A percentile compares a stretch with the other conserved stretches of the same genome.
These are phyloP conservation scores for Agarophyton chilense DNA, from an alignment of 23 red algal species.

Conservation along the genomic window DNA sequence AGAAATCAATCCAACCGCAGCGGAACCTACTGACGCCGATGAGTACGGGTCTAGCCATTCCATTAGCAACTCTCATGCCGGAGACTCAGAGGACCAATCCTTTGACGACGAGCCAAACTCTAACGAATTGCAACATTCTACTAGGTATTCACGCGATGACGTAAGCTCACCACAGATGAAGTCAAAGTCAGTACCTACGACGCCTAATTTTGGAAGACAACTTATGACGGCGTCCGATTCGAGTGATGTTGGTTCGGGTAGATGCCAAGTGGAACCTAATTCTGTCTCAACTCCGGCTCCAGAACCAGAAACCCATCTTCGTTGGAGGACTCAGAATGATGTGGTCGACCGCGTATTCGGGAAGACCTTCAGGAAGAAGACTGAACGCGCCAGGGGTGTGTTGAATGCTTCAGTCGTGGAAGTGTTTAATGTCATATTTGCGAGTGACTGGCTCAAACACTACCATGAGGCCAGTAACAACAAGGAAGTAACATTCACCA, in stretches of 20 bases:
- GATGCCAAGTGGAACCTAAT: background rate
- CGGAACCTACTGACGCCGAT: slow-evolving; percentile 24
- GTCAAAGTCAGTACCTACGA: slow-evolving; percentile 10
- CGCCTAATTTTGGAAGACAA: slow-evolving; percentile 8
- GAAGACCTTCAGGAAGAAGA: slow-evolving; percentile 23
- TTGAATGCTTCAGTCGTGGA: slow-evolving; percentile 26
- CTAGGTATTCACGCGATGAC: slow-evolving; percentile 8
- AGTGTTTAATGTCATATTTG: slow-evolving; percentile 68
- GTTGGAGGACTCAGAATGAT: slow-evolving; percentile 56
- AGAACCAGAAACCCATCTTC: background rate
- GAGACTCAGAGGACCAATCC: slow-evolving; percentile 49
- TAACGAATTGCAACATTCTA: background rate
- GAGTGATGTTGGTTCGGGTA: slow-evolving; percentile 31
- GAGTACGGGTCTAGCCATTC: slow-evolving; percentile 35
- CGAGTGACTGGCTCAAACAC: slow-evolving; percentile 57
- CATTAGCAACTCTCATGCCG: background rate
- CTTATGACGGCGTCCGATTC: background rate
- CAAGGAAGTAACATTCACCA: slow-evolving; percentile 41
- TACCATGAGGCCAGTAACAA: slow-evolving; percentile 53
- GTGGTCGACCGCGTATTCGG: slow-evolving; percentile 54
- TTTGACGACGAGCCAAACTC: slow-evolving; percentile 47
- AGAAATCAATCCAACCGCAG: slow-evolving; percentile 46
- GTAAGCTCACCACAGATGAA: background rate
- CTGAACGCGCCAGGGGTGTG: slow-evolving; percentile 48
- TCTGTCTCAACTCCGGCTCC: background rate